Base-by-base conservation (phyloP, 1,139 yeast species). In the Lodderomyces margitis region DNA sequence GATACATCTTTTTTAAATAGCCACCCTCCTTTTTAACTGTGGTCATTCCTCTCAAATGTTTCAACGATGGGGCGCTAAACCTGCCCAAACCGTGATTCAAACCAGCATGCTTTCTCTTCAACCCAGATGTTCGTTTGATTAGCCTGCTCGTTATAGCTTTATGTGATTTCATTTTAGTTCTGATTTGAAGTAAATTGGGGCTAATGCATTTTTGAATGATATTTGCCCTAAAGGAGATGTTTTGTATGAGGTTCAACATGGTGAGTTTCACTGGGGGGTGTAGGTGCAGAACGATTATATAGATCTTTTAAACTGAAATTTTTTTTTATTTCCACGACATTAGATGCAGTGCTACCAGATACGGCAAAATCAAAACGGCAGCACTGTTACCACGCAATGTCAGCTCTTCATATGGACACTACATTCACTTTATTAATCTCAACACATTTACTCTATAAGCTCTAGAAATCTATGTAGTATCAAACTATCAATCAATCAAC, bases 81-180 rank as follows among this genome's bases (percentile, higher is more conserved):
- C 95, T 92, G 3, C 91, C 88, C 56, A 88, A 89, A 38, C 98
- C 97, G 62, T 89, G 98, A 54, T 87, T 86, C 66, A 96, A 79
- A 9, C 96, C 95, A 16, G 95, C 87, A 54, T 81, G 83, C 45
- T 87, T 87, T 57, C 82, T 69, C 56, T 74, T 75, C 55, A 59
- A 60, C 24, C 72, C 73, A 37, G 59, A 58, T 3, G 74, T 74
- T n/a, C 84, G 81, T 53, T 80, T 82, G 61, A 87, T 77, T 80
- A 91, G 84, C 64, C 96, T 76, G 59, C 85, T 87, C 38, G 91
- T 89, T 8, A 95, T 85, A 6, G 88, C 82, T 55, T 83, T 78
- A 56, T 83, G 86, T 7, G 89, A 76, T 59, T 83, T 83, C 66
- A 77, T 68, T 43, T 72, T 72, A 44, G 52, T 67, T 61, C 87